Evolutionary conservation across 2,329 filamentous ascomycete genomes (phyloP).

Genomic region (Amauroascus niger): DNA sequence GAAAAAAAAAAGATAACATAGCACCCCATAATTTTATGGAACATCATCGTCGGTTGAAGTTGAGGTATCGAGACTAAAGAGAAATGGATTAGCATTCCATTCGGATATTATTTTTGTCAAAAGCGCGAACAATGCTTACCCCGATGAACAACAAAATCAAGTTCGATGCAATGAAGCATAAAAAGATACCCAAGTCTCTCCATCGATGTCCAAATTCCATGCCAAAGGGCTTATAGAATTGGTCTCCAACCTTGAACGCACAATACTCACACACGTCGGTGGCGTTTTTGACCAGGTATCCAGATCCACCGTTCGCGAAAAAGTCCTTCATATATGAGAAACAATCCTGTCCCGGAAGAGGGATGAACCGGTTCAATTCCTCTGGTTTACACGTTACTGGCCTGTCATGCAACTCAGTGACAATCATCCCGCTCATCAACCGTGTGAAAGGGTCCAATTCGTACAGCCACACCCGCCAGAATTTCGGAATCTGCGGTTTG

Average conservation of each 20-base stretch:
- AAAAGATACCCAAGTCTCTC: slow-evolving; percentile 72
- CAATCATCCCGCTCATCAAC: slow-evolving; percentile 35
- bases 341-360: slow-evolving; percentile 56
- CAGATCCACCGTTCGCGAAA: slow-evolving; percentile 38
- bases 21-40: too few relatives aligned
- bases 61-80: slow-evolving; percentile 7
- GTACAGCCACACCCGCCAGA: slow-evolving; percentile 78
- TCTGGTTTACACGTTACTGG: slow-evolving; percentile 26
- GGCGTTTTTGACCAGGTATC: slow-evolving; percentile 39
- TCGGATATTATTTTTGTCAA: background rate
- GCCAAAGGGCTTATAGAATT: slow-evolving; percentile 63
- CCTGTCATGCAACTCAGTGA: slow-evolving; percentile 27
- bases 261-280: slow-evolving; percentile 45
- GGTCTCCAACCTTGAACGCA: slow-evolving; percentile 66
- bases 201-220: slow-evolving; percentile 61
- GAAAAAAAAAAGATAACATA: too few relatives aligned
- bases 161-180: slow-evolving; percentile 69
- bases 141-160: slow-evolving; percentile 54
- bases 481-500: slow-evolving; percentile 51
- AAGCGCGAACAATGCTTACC: slow-evolving; percentile 31
- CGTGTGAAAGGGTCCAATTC: slow-evolving; percentile 58
- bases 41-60: slow-evolving; percentile 10
- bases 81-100: background rate
- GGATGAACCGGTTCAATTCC: slow-evolving; percentile 29
- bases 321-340: slow-evolving; percentile 40